Base-by-base conservation (phyloP, 208 protist species). In the Acanthamoeba lenticulata region DNA sequence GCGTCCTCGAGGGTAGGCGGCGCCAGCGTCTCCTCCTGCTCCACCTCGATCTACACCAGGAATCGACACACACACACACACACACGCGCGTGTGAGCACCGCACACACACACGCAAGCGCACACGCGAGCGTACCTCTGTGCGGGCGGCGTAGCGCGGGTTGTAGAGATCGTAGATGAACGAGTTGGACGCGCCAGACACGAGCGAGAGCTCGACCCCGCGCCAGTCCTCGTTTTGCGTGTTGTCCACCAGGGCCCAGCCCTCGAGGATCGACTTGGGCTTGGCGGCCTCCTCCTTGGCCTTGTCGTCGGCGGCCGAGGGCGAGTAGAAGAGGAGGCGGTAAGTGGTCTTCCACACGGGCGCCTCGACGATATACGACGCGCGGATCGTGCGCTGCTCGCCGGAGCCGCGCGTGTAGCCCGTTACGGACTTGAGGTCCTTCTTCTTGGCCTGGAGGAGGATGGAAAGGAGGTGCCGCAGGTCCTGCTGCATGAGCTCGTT, bases 81-180 rank as follows among this genome's bases (percentile, higher is more conserved):
- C 47, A 19, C 47, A 52, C 47, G 47, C n/a, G n/a, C n/a, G n/a
- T n/a, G 45, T 49, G 45, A 49, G 45, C 5, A 5, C 15, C 45
- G 9, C 9, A 5, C 45, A 49, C 2, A 57, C 3, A 57, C 52
- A 57, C 15, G 17, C 27, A 21, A 72, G 1, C n/a, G 62, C 6
- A 36, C 15, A 17, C 4, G 67, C 0, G 67, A 13, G 6, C 0
- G 32, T 17, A 44, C 67, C 67, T 79, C 67, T 1, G 67, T 79
- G 38, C 67, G 67, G 38, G 67, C 67, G 67, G 67, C 67, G 24
- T 47, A 79, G 38, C 67, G 67, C 32, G 67, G 67, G 24, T 79
- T 79, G 38, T 79, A 79, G 67, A 79, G 67, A 29, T 79, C 67
- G 67, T 79, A 79, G 36, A 79, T 79, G 67, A 79, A 79, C 32